Evolutionary conservation across 2,329 filamentous ascomycete species (phyloP), one percentile per base, ranked within the genome.

Genomic region (Venturia aucupariae): DNA sequence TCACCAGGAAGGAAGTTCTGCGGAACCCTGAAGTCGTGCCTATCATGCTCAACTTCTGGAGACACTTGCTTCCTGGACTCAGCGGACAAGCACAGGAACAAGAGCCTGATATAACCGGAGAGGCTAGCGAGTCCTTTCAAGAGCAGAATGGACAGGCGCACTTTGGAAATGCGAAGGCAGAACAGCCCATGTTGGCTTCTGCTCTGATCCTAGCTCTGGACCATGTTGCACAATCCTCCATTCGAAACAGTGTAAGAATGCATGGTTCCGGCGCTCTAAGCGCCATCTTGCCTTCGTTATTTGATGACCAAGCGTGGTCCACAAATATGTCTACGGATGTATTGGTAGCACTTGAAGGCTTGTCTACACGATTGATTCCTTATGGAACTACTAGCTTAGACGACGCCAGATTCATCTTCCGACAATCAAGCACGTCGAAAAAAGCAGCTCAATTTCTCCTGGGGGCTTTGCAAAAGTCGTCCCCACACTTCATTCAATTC

Each of bases 401-500:
- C 57, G 92, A 97, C 78, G 90, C 90, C 19, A 87, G 92, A 70
- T 86, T 88, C 66, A 81, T 99, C 22, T 87, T 86, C 71, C 79
- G 78, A n/a, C 77, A 79, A 64, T 84, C 85, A 15, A 78, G 79
- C 62, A 73, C 74, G 3, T 83, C 80, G 48, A 75, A 80, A 8
- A 72, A 78, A 57, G 80, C 81, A 42, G 80, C 90, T 15, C 84
- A 88, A 61, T 94, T 96, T 71, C 79, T 90, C 7, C 79, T 96
- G 24, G 82, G 86, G 62, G 88, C 90, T 72, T 84, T 95, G 68
- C 86, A 86, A 67, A 82, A 82, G 60, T 91, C 93, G 66, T 86
- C 88, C 68, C 91, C 94, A 6, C 85, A 92, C 0, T 92, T 90
- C 73, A 89, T 99, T 69, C 92, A 97, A 70, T 97, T 99, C 75